Conservation (phyloP, 305 asterid species). For the Fraxinus xanthoxyloides region DNA sequence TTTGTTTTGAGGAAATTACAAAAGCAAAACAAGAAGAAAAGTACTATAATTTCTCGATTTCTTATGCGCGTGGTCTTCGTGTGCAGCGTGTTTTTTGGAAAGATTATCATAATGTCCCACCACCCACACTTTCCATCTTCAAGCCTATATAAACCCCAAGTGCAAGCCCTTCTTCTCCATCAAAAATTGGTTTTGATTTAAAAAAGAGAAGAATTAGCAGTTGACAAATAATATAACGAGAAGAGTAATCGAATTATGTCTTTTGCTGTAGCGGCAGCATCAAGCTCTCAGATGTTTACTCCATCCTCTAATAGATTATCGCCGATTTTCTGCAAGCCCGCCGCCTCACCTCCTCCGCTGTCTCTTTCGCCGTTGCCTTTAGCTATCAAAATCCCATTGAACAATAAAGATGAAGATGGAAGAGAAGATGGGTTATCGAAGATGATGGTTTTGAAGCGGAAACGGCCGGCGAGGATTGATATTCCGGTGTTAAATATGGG, state of each 20-base stretch:
- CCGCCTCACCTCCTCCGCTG: constrained; percentile 40
- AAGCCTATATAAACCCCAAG: neutral
- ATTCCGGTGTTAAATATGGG: constrained; percentile 41
- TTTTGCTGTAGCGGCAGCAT: constrained; percentile 43
- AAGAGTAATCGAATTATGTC: constrained; percentile 24
- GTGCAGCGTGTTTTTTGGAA: too few species aligned
- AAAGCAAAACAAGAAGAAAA: too few species aligned
- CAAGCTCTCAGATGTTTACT: constrained; percentile 70
- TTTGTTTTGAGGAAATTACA: too few species aligned
- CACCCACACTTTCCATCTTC: neutral
- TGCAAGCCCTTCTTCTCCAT: neutral
- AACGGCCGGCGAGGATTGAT: constrained; percentile 69
- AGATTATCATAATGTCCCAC: too few species aligned
- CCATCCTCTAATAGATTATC: constrained; percentile 42
- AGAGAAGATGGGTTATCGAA: constrained; percentile 45
- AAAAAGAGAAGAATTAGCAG: neutral
- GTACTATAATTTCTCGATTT: too few species aligned
- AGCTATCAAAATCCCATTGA: neutral
- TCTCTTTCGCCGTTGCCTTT: constrained; percentile 25
- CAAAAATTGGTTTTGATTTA: neutral
- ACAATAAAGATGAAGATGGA: neutral
- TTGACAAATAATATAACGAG: constrained; percentile 19
- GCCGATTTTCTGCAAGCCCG: constrained; percentile 45
- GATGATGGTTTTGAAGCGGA: constrained; percentile 56
- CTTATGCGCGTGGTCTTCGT: too few species aligned